Base-by-base conservation (phyloP, 2,329 filamentous ascomycete species). In the Stemphylium beticola region DNA sequence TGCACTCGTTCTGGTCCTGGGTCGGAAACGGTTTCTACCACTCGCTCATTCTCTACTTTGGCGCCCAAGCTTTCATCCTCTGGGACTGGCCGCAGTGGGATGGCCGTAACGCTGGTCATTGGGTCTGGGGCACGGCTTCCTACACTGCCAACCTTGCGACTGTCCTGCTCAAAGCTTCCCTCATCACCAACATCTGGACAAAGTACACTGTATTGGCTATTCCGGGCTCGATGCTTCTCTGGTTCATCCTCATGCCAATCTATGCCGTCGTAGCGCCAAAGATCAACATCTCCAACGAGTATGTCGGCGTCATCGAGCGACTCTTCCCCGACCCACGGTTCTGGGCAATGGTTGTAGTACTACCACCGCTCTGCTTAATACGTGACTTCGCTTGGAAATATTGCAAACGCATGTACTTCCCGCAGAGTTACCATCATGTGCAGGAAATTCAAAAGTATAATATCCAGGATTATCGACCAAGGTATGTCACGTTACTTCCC, bases 361-460 rank as follows among this genome's bases (percentile, higher is more conserved):
- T 99, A 36, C 90, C 93, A 0, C 82, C 87, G 7, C 77, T 97
- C 43, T 98, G 93, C 75, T 82, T 99, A 44, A 77, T 93, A 45
- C 84, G 95, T 68, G 95, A 99, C 74, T 91, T 96, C 76, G 87
- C 89, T 3, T 99, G 93, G 93, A 99, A 99, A 82, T 99, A 98
- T 67, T 87, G 86, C 58, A 97, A 96, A 82, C 86, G 95, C 62
- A 97, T 99, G 92, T 99, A 98, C 79, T 89, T 88, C 65, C 95
- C 95, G 18, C 90, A 97, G 78, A 87, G 91, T 38, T 99, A 99
- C 72, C 95, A 99, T 68, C 95, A 99, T 75, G 95, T 99, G 61
- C 95, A 99, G 77, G 95, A 99, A 80, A 99, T 99, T 66, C 95
- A 99, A 77, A 99, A 99, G 79, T 99, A 98, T 80, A 99, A 99